phyloP scores from a whole-genome alignment of 345 rosid genomes.

The Populus pruinosa region DNA sequence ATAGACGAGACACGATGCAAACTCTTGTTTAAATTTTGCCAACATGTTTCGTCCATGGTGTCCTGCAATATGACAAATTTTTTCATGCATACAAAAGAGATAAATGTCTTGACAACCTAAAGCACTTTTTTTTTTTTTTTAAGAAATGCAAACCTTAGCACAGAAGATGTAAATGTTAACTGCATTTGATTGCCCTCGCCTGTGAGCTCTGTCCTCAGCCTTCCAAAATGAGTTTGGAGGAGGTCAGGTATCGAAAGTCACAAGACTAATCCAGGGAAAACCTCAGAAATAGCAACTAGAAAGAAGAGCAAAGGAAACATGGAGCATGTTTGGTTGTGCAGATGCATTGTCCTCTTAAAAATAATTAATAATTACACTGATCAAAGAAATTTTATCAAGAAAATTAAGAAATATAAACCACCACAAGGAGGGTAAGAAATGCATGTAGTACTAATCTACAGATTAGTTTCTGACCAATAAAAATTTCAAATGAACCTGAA shows the following conservation, averaged over 20 bases:
- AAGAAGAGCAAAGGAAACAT: background rate
- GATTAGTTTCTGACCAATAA: no score
- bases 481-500: no score
- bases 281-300: background rate
- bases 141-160: constrained; percentile 57
- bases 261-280: background rate
- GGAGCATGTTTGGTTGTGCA: no score
- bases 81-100: constrained; percentile 9
- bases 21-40: constrained; percentile 73
- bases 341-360: no score
- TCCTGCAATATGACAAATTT: constrained; percentile 46
- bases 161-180: constrained; percentile 85
- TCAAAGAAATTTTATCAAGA: no score
- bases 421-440: no score
- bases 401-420: no score
- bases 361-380: no score
- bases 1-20: constrained; percentile 77
- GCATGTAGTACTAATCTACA: no score
- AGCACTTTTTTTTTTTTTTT: background rate
- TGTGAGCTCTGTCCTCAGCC: constrained; percentile 98
- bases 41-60: constrained; percentile 70
- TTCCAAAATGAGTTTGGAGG: constrained; percentile 27
- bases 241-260: background rate
- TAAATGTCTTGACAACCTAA: constrained; percentile 1
- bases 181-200: constrained; percentile 82